Conservation (phyloP, 208 protist genomes). For the Kentomonas sorsogonicus region DNA sequence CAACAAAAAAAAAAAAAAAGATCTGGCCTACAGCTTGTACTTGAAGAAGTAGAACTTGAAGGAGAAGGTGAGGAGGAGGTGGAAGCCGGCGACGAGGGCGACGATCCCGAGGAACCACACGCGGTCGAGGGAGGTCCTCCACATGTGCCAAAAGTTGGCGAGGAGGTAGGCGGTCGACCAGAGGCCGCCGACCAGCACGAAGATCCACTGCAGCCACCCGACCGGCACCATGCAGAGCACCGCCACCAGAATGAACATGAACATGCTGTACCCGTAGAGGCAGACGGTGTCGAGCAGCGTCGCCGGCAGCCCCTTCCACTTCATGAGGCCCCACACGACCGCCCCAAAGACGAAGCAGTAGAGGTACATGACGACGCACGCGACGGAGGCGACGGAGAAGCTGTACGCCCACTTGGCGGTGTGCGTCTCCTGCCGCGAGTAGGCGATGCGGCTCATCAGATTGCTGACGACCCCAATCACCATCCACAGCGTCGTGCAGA, state of each 20-base stretch:
- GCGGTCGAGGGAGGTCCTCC: constrained; percentile 52
- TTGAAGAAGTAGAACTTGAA: constrained; percentile 90
- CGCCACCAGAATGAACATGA: constrained; percentile 67
- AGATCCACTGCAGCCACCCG: constrained; percentile 60
- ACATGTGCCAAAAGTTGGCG: constrained; percentile 80
- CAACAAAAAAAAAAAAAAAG: constrained; percentile 4
- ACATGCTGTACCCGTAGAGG: constrained; percentile 90
- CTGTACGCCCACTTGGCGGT: constrained; percentile 59
- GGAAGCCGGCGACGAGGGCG: constrained; percentile 39
- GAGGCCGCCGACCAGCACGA: constrained; percentile 56
- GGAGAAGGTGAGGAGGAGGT: constrained; percentile 68
- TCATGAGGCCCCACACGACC: constrained; percentile 78
- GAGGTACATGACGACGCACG: constrained; percentile 72
- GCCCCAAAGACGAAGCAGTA: constrained; percentile 80
- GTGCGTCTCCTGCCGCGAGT: constrained; percentile 20
- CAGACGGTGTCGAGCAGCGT: constrained; percentile 69
- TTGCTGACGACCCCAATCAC: constrained; percentile 77
- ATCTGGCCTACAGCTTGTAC: constrained; percentile 43
- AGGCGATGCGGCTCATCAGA: constrained; percentile 62
- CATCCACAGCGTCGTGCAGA: constrained; percentile 90
- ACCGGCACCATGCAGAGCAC: constrained; percentile 75
- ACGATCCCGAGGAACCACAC: constrained; percentile 71
- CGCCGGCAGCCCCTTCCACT: constrained; percentile 72
- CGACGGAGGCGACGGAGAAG: constrained; percentile 68
- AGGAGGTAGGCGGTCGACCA: constrained; percentile 75